Base-by-base conservation (phyloP, 768 basidiomycete genomes). In the Rhizopogon vesiculosus region DNA sequence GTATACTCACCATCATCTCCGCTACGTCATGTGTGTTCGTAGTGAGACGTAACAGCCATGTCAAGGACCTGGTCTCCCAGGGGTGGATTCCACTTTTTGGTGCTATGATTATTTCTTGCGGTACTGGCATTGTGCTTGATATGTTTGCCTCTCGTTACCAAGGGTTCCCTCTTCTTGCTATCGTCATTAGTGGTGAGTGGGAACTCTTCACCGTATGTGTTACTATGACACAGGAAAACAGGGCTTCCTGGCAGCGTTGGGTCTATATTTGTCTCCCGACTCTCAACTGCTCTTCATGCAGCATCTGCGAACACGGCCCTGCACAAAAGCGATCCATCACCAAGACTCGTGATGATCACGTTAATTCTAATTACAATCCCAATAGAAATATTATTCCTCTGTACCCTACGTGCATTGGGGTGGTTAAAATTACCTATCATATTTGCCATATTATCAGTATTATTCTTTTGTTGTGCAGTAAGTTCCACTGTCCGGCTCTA, bases 61-160 rank as follows among this genome's bases (percentile, higher is more conserved):
- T 91, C 15, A 79, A 80, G 53, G 81, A 84, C 5, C 80, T 98
- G 2, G 77, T 98, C 9, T 79, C 76, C 42, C 81, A 90, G 51
- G 97, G 96, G 2, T 99, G 97, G 97, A 74, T 79, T 0, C 94
- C 97, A 0, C 78, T 98, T 2, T 86, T 97, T 54, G 83, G 83
- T n/a, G 92, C 93, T 6, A 93, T 96, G 91, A 68, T 83, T 43
- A 91, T 96, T 62, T 88, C 85, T 62, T 89, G 85, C 56, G 91
- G 83, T 0, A 90, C 96, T 0, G 97, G 97, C 0, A 86, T 98
- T 59, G 88, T 98, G 0, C 82, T 99, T 9, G 93, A 98, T 63
- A 79, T 81, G 45, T 97, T 95, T 60, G 94, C 96, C 6, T 86
- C 85, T 60, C 78, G 83, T 38, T 98, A 93, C 61, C 82, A 87